A percentile compares a stretch with the other conserved stretches of the same genome.
Evolutionary conservation across 345 rosid species (phyloP).

Genomic region (Jatropha curcas): DNA sequence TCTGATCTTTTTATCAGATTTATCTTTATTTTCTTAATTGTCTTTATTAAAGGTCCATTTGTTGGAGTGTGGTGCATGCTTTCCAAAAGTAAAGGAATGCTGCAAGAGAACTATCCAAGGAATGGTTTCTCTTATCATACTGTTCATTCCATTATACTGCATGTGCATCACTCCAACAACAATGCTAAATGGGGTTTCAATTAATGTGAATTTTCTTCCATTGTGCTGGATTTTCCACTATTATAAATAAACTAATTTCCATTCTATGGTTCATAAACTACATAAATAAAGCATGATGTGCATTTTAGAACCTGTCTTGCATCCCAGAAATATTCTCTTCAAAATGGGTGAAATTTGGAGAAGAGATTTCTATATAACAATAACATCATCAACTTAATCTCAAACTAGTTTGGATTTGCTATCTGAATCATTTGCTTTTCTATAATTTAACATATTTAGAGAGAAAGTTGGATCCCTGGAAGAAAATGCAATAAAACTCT

Average conservation of each 20-base stretch:
- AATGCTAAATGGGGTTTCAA: background rate
- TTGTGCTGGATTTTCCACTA: background rate
- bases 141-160: background rate
- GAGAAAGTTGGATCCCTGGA: background rate
- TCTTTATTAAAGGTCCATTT: conserved; percentile 2
- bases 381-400: no score
- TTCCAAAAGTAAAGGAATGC: background rate
- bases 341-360: background rate
- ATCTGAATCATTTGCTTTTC: no score
- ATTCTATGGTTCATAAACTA: background rate
- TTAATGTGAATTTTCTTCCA: background rate
- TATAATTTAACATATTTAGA: no score
- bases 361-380: no score
- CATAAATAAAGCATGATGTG: background rate
- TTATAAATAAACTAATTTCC: background rate
- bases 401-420: no score
- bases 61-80: background rate
- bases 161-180: background rate
- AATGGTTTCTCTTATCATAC: background rate
- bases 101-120: background rate
- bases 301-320: background rate
- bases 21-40: background rate
- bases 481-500: background rate
- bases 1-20: background rate
- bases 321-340: background rate